Conservation (phyloP, 495 filamentous ascomycete species). For the Podospora conica region DNA sequence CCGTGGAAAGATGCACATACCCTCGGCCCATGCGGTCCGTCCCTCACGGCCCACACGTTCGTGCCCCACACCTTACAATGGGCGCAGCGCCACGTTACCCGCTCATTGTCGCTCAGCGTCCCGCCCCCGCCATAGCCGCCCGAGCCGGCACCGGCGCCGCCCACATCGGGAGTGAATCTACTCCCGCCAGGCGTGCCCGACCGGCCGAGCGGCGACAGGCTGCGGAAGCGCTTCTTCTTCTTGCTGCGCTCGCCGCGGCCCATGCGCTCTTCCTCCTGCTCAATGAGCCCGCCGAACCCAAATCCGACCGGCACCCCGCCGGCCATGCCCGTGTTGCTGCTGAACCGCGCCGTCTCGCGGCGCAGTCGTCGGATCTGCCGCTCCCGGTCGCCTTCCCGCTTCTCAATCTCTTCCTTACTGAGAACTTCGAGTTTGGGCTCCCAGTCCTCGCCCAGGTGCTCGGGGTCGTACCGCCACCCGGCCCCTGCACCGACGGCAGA, state of each 20-base stretch:
- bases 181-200: conserved; percentile 57
- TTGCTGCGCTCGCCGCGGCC: conserved; percentile 84
- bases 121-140: conserved; percentile 58
- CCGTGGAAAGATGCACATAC: conserved; percentile 46
- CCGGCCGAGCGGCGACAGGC: conserved; percentile 67
- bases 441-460: conserved; percentile 86
- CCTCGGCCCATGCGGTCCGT: conserved; percentile 78
- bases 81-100: conserved; percentile 79
- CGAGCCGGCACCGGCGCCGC: conserved; percentile 55
- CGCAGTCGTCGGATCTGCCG: conserved; percentile 79
- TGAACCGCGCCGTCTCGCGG: conserved; percentile 88
- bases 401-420: conserved; percentile 95
- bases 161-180: conserved; percentile 69
- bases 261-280: conserved; percentile 58
- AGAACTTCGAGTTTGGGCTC: conserved; percentile 86
- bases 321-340: conserved; percentile 70
- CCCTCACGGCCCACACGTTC: conserved; percentile 88
- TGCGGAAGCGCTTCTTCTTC: conserved; percentile 89
- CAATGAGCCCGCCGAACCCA: conserved; percentile 52
- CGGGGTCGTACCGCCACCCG: conserved; percentile 91
- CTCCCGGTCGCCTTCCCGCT: conserved; percentile 90
- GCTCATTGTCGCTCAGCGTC: conserved; percentile 71
- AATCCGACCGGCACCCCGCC: conserved; percentile 55
- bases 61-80: conserved; percentile 86
- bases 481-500: conserved; percentile 54